A percentile compares a stretch with the other conserved stretches of the same genome.
Conservation (phyloP, 495 filamentous ascomycete species). For the Xylaria intraflava region DNA sequence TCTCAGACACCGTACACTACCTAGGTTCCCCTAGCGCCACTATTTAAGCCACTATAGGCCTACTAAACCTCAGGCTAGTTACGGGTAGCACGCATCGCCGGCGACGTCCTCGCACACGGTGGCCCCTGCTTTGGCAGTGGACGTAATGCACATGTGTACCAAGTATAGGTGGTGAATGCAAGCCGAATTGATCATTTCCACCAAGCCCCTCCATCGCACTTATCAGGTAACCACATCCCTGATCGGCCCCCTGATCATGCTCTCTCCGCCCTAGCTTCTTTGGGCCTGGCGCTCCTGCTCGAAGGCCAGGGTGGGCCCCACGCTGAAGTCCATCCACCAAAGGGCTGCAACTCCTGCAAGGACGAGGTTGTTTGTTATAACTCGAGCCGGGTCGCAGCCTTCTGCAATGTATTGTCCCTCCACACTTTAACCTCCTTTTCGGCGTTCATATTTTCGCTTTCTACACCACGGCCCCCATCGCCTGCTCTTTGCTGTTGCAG, state of each 20-base stretch:
- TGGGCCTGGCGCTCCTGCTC: slow-evolving; percentile 7
- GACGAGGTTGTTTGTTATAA: slow-evolving; percentile 8
- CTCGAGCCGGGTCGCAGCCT: slow-evolving; percentile 11
- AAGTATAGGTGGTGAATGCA: slow-evolving; percentile 4
- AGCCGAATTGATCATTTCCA: slow-evolving; percentile 4
- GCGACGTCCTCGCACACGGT: too few species aligned
- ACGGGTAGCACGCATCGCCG: too few species aligned
- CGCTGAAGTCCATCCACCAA: slow-evolving; percentile 6
- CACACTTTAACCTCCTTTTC: neutral
- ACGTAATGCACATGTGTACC: neutral
- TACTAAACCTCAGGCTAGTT: too few species aligned
- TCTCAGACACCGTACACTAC: too few species aligned
- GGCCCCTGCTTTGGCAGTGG: too few species aligned
- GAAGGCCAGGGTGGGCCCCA: slow-evolving; percentile 10
- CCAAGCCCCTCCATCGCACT: slow-evolving; percentile 2
- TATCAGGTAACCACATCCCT: slow-evolving; percentile 7
- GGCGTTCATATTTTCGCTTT: slow-evolving; percentile 1
- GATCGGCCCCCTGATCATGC: too few species aligned
- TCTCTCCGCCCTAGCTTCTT: slow-evolving; percentile 3
- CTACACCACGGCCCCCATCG: neutral
- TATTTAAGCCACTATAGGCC: too few species aligned
- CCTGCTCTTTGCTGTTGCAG: slow-evolving; percentile 4
- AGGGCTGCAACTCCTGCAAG: neutral
- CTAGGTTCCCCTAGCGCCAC: too few species aligned
- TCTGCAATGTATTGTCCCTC: slow-evolving; percentile 11